Evolutionary conservation across 1,139 yeast genomes (phyloP), one percentile per base, ranked within the genome.

Genomic region (Blastobotrys malaysiensis): DNA sequence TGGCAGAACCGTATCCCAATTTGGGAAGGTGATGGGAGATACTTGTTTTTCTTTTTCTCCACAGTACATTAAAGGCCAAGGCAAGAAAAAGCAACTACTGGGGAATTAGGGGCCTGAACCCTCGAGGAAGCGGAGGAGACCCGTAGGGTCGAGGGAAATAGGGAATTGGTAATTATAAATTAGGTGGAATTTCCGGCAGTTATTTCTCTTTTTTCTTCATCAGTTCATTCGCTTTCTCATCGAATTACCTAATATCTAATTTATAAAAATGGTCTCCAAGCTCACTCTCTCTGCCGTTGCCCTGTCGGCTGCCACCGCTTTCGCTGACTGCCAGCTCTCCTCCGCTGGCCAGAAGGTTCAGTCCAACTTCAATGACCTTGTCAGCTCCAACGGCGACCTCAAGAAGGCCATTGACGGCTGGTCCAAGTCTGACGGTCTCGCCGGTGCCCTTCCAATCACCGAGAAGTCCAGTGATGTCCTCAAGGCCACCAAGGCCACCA

Each of bases 391-490:
- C n/a, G 9, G 27, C 19, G 49, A 45, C 27, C 46, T 50, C 46
- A 20, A 45, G 21, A 52, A 48, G 46, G 52, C 52, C 43, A 39
- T 52, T 49, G 46, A 52, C 18, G 46, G 36, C 21, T 36, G 49
- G 26, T 14, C 14, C 44, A 18, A 45, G 20, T 22, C 26, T 9
- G 46, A 50, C 22, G 39, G 51, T 39, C 46, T 52, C 22, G 43
- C 46, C 14, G 54, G 49, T 48, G 54, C 54, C 31, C 43, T 52
- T 9, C 54, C 54, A 52, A 45, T 52, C 27, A 49, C 45, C 39
- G 13, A 20, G 9, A 20, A 52, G 46, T 48, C 54, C 45, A 16
- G 21, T 16, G 26, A 39, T 16, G 54, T 43, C 31, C 46, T 52
- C 24, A 11, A 16, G 14, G 51, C 26, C 44, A 46, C 49, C 52